These are phyloP conservation scores for Trichoderma simmonsii DNA, from an alignment of 2,329 filamentous ascomycete species.

Conservation along the genomic window DNA sequence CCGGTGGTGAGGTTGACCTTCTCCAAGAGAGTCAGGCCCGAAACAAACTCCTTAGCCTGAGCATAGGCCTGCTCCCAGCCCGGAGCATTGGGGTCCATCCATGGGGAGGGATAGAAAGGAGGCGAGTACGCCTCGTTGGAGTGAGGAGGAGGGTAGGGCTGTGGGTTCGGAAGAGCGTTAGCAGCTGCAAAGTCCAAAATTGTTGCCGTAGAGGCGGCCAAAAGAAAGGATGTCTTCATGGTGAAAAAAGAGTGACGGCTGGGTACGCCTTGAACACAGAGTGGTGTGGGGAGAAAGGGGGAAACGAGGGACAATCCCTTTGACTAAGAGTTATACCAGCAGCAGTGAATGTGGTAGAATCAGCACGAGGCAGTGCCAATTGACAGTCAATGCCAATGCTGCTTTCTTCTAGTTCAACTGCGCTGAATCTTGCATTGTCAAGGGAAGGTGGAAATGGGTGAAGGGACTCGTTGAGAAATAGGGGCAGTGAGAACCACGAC, in stretches of 20 bases:
- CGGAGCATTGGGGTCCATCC: constrained; percentile 69
- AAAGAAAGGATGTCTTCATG: constrained; percentile 11
- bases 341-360: background rate
- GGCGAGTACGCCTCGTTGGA: constrained; percentile 37
- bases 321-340: background rate
- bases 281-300: background rate
- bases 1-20: constrained; percentile 96
- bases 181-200: constrained; percentile 15
- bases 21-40: constrained; percentile 76
- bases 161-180: background rate
- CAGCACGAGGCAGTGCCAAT: background rate
- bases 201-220: constrained; percentile 2
- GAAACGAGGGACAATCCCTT: background rate
- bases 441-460: background rate
- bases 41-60: constrained; percentile 75
- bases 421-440: background rate
- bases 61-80: constrained; percentile 74
- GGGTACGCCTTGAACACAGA: background rate
- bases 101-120: constrained; percentile 82
- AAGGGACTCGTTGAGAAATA: background rate
- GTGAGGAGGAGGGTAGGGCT: constrained; percentile 25
- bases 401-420: background rate
- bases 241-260: background rate
- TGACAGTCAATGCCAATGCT: background rate
- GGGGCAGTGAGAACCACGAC: background rate